Evolutionary conservation across 169 alveolate genomes (phyloP), one percentile per base, ranked within the genome.

Genomic region (Eimeria falciformis): DNA sequence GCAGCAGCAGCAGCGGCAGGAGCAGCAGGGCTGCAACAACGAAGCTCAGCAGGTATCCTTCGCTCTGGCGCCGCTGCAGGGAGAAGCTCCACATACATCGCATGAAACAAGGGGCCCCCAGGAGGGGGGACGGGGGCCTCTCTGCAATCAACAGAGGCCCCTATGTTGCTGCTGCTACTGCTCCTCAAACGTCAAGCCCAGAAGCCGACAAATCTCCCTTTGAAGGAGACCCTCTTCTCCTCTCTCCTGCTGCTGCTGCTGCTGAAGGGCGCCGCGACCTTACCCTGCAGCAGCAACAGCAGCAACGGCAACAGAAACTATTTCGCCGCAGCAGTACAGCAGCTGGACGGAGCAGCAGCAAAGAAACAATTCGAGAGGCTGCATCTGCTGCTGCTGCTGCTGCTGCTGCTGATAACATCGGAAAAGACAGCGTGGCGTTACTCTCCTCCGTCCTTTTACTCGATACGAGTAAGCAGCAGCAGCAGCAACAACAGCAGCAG

Each of bases 21-120:
- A 21, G 29, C 53, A 33, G 14, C 23, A n/a, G 7, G 37, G 11
- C 68, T 79, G 47, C 53, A 14, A 14, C 7, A 11, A 50, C 43
- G 88, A 25, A 5, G 4, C 33, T 2, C 68, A 47, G 73, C 7
- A 21, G 27, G 45, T 17, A 58, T 5, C 25, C 5, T 2, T 79
- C 88, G 18, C 18, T 53, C 46, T 79, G 88, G 88, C 88, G 71
- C 46, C 88, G 88, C 21, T 79, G 88, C 73, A 79, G 71, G 33
- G 88, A 79, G 17, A 79, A 56, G 75, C 88, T 79, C 40, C 88
- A 79, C 73, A 79, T 55, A 55, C 88, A 53, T 50, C 88, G 88
- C 5, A 9, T 50, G 33, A 25, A 18, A 71, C 55, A 27, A 27
- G 53, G 88, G 40, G 55, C 73, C 6, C 3, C 29, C 53, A 29